Percentiles rank a stretch among this genome's conserved stretches.
These are phyloP conservation scores for Ephemerocybe angulata DNA, from an alignment of 768 basidiomycete genomes.

Conservation along the genomic window DNA sequence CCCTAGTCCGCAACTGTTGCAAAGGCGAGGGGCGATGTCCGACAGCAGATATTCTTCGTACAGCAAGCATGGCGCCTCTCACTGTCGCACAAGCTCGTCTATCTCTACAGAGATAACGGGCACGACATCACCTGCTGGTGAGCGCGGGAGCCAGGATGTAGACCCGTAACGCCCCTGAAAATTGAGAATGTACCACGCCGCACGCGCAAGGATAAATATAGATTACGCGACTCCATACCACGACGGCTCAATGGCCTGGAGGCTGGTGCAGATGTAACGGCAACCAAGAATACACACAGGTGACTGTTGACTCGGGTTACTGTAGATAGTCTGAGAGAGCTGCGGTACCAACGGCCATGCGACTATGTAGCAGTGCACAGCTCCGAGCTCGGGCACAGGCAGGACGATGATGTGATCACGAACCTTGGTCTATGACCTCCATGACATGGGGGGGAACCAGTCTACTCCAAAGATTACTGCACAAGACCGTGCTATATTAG, in stretches of 20 bases:
- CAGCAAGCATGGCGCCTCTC: not conserved
- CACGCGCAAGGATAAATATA: too few relatives aligned
- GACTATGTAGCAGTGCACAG: too few relatives aligned
- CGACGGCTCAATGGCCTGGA: too few relatives aligned
- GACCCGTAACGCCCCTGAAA: too few relatives aligned
- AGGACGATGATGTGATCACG: not conserved
- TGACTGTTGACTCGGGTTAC: too few relatives aligned
- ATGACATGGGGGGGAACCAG: conserved; percentile 63
- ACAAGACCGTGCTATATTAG: conserved; percentile 92
- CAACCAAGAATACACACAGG: too few relatives aligned
- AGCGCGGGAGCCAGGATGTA: not conserved
- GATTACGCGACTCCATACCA: too few relatives aligned
- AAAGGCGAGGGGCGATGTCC: not conserved
- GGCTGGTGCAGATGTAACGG: too few relatives aligned
- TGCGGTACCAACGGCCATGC: too few relatives aligned
- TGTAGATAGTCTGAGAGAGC: not conserved
- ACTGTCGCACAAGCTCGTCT: not conserved
- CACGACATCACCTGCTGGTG: not conserved
- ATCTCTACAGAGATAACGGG: not conserved
- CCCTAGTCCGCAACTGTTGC: conserved; percentile 4
- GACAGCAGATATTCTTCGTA: not conserved
- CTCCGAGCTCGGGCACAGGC: too few relatives aligned
- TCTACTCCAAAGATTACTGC: conserved; percentile 85
- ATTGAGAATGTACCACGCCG: too few relatives aligned
- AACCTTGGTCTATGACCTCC: not conserved